Base-by-base conservation (phyloP, 768 basidiomycete genomes). In the Suillus plorans region DNA sequence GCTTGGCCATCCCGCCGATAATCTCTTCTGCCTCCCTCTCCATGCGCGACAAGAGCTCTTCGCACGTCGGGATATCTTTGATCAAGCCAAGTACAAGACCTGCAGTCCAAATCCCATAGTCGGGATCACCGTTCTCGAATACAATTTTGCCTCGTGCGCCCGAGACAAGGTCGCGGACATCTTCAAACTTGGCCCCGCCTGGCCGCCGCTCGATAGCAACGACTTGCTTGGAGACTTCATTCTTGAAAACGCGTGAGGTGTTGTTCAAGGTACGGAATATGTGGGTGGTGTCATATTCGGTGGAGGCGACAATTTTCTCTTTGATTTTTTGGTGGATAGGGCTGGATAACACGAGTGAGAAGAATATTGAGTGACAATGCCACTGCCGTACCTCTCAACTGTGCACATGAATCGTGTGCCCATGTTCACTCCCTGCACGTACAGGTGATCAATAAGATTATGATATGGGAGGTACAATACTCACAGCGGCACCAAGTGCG, bases 341-440 rank as follows among this genome's bases (percentile, higher is more conserved):
- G 62, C 91, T 91, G 61, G n/a, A 39, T 28, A 31, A 8, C 34
- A 14, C 28, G 41, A 67, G 47, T 39, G 20, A 31, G 34, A 49
- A 62, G 18, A 28, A 10, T 41, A 22, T 12, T 5, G 16, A 37
- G 28, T 6, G 9, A 61, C 37, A n/a, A n/a, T 12, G 28, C 16
- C 45, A 64, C 7, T 37, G 13, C 70, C 75, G 57, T 71, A 89
- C 86, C 89, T 87, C 75, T 97, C 95, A 13, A 88, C 86, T 1
- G 94, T 96, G 74, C 91, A 92, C 92, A 97, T 90, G 80, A 97
- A 96, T 6, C 94, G 86, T 10, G 95, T 95, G 14, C 80, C 95
- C 90, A 95, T 92, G 71, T 95, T 97, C 14, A 91, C 82, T 52
- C 94, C 95, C 89, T 93, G 5, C 25, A 36, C 3, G 18, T 45